Evolutionary conservation across 1,284 basidiomycete genomes (phyloP).

Genomic region (Ceratobasidium sp.): DNA sequence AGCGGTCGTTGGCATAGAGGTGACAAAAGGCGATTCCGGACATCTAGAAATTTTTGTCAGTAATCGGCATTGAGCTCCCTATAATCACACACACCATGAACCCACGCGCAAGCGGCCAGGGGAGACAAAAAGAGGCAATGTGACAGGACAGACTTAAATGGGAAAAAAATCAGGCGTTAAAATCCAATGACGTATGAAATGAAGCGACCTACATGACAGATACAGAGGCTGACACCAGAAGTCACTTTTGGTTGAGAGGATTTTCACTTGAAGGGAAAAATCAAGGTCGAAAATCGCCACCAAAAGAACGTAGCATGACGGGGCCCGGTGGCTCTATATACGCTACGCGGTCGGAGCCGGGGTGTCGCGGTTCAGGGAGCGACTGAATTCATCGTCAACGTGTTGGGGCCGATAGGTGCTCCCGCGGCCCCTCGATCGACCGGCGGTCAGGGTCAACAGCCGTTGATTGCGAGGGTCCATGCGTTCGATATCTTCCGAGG

Average conservation of each 20-base stretch:
- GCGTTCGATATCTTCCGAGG: not conserved
- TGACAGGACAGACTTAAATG: not conserved
- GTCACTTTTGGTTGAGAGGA: not conserved
- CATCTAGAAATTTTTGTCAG: not conserved
- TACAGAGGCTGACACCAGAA: not conserved
- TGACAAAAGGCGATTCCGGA: conserved; percentile 7
- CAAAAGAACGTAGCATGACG: not conserved
- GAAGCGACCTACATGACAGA: not conserved
- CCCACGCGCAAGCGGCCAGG: not conserved
- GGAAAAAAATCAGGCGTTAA: not conserved
- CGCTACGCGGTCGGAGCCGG: not conserved
- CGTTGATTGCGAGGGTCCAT: conserved; percentile 9
- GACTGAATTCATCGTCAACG: not conserved
- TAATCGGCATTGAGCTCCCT: no score
- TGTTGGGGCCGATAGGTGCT: not conserved
- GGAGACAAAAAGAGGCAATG: not conserved
- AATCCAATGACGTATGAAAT: conserved; percentile 1
- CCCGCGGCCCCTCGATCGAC: no score
- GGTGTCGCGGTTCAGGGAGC: not conserved
- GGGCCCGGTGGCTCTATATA: not conserved
- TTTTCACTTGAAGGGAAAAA: not conserved
- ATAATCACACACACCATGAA: not conserved
- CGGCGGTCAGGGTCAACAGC: not conserved
- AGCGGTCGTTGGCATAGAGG: conserved; percentile 6
- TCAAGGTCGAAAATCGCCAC: not conserved